Evolutionary conservation across 768 basidiomycete species (phyloP), one percentile per base, ranked within the genome.

Genomic region (Suillus hirtellus): DNA sequence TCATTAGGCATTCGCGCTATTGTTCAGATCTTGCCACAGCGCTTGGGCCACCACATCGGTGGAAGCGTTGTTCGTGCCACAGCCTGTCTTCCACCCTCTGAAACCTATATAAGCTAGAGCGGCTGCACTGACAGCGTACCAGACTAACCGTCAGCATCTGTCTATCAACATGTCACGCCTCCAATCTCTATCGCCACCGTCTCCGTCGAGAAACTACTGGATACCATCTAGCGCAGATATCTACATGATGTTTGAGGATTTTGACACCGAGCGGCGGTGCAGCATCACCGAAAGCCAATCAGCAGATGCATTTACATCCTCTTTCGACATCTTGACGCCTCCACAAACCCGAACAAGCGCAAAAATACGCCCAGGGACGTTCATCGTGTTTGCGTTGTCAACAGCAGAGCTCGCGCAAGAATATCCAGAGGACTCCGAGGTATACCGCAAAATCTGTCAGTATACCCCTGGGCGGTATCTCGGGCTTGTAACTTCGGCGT

Each of bases 401-500:
- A 67, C 64, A 31, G 60, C 63, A 3, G 50, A 56, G 10, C 60
- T 66, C 19, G 63, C 64, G 5, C 40, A 21, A n/a, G 42, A 53
- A 11, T 65, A 38, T 19, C 43, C 54, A 24, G 31, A 63, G 5
- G 61, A 64, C 34, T 37, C 64, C 3, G 58, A 59, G 8, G 66
- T 54, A 27, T 46, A 52, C 15, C 17, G 53, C 1, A 50, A 47
- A 15, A 56, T 70, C 27, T 27, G 59, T 17, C 44, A 53, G 24
- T 67, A 67, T 58, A 56, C 47, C 2, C 61, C 63, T 1, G 56
- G 61, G 14, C 65, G 70, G 6, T 73, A 70, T 38, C 50, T 71
- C 31, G 72, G 71, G 19, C 68, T 73, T 3, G 72, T 73, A 0
- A 69, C 63, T 3, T 50, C 52, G 17, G 64, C 68, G 3, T 62